Conservation (phyloP, 495 filamentous ascomycete species). For the Tuber magnatum region DNA sequence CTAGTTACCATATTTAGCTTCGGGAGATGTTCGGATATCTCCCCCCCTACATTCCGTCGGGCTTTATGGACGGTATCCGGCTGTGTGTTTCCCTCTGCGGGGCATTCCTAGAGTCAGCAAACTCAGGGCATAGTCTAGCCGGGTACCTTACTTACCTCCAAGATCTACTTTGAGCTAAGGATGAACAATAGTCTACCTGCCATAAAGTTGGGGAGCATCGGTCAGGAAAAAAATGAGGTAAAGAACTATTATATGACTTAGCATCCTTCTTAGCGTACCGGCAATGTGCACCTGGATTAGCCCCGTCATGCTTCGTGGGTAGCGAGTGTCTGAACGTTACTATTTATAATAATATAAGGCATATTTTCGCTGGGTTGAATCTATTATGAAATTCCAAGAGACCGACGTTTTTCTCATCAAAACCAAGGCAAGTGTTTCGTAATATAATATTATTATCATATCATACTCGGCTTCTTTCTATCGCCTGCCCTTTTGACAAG, state of each 20-base stretch:
- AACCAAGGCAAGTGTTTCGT: not conserved
- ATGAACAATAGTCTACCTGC: not conserved
- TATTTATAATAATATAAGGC: conserved; percentile 6
- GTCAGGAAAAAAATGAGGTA: not conserved
- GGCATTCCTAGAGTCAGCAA: not conserved
- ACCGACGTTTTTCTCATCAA: not conserved
- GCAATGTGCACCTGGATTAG: not conserved
- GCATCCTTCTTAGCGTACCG: not conserved
- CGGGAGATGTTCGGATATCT: not conserved
- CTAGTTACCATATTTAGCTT: not conserved
- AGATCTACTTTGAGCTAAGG: not conserved
- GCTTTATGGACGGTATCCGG: not conserved
- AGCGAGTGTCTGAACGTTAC: not conserved
- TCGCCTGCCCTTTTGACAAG: not conserved
- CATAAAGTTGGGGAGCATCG: not conserved
- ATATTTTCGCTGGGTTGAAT: not conserved
- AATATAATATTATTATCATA: not conserved
- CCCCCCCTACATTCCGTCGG: not conserved
- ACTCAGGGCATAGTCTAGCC: not conserved
- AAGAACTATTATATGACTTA: not conserved
- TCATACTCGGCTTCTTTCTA: not conserved
- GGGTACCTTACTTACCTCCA: not conserved
- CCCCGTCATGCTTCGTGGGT: not conserved
- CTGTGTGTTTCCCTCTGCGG: not conserved
- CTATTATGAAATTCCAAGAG: not conserved